Base-by-base conservation (phyloP, 2,329 filamentous ascomycete species). In the Endocalyx cinctus region DNA sequence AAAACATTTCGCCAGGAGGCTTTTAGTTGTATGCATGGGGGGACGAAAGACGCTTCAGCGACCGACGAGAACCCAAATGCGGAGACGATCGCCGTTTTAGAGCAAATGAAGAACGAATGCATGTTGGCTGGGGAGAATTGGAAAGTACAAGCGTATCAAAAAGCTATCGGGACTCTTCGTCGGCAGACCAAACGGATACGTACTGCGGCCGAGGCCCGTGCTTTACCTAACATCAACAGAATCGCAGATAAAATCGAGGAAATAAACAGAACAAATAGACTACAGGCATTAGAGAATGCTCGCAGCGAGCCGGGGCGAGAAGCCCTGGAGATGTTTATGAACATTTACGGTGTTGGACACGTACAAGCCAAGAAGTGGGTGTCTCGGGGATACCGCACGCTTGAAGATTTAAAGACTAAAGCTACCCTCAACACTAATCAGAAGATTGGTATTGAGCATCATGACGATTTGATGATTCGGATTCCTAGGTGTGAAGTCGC, bases 231-330 rank as follows among this genome's bases (percentile, higher is more conserved):
- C 37, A 79, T 96, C 22, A 89, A 89, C 6, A 74, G 85, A 1
- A 64, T 96, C 2, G 88, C 88, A 0, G 68, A 74, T 17, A 95
- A 95, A 57, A 92, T 97, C 42, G 86, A 92, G 49, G 90, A 96
- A 54, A 94, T 96, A 27, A 85, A 79, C 3, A 69, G 70, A 25
- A 95, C 87, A 0, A 74, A 87, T 48, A 69, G 70, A 17, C 72
- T 96, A 1, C 74, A 74, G 26, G 74, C 82, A 23, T 70, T 96
- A 0, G 83, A 94, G 20, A 77, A 81, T 47, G 77, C 84, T 1
- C 72, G 74, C 34, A 60, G 69, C 4, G 83, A 94, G 29, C 76
- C 82, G 0, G 66, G 70, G n/a, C 78, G 87, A 42, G 60, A 69
- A 12, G 60, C 77, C 0, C 62, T 94, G 1, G 75, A 81, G 37